phyloP scores from a whole-genome alignment of 208 protist species.

The Trypanosoma brucei region DNA sequence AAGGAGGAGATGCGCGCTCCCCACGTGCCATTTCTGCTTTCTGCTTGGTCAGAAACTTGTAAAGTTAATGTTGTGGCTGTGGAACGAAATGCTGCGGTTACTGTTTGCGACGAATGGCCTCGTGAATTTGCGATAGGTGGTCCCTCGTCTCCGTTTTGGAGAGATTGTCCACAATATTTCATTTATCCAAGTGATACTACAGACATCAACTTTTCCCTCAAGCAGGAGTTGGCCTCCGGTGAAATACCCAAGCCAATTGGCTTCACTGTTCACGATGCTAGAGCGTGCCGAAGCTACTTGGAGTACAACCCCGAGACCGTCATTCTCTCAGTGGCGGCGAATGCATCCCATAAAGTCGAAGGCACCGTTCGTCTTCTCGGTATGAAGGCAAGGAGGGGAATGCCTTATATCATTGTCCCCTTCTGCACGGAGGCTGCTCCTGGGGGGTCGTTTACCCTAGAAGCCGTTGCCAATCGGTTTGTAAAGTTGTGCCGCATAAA shows the following conservation, averaged over 20 bases:
- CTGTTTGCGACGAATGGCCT: conserved; percentile 54
- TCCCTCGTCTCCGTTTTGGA: conserved; percentile 56
- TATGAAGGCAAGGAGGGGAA: conserved; percentile 67
- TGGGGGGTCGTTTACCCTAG: conserved; percentile 40
- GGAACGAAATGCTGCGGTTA: conserved; percentile 25
- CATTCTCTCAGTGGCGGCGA: conserved; percentile 24
- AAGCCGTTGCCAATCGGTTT: conserved; percentile 55
- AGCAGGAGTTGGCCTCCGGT: conserved; percentile 9
- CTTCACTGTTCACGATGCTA: conserved; percentile 70
- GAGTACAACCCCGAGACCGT: conserved; percentile 59
- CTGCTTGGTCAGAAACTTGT: conserved; percentile 27
- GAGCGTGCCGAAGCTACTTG: conserved; percentile 59
- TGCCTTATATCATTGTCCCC: conserved; percentile 86
- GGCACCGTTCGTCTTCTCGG: conserved; percentile 48
- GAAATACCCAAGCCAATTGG: conserved; percentile 34
- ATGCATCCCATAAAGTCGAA: conserved; percentile 20
- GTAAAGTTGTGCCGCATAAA: conserved; percentile 54
- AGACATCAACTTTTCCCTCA: conserved; percentile 53
- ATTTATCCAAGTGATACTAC: conserved; percentile 66
- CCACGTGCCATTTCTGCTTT: conserved; percentile 18
- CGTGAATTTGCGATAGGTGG: conserved; percentile 38
- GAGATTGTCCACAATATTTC: conserved; percentile 85
- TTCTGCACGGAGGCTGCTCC: conserved; percentile 29
- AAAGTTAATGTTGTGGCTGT: conserved; percentile 30
- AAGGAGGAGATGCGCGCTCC: conserved; percentile 19